phyloP scores from a whole-genome alignment of 257 asterid species.

The Apocynum venetum region DNA sequence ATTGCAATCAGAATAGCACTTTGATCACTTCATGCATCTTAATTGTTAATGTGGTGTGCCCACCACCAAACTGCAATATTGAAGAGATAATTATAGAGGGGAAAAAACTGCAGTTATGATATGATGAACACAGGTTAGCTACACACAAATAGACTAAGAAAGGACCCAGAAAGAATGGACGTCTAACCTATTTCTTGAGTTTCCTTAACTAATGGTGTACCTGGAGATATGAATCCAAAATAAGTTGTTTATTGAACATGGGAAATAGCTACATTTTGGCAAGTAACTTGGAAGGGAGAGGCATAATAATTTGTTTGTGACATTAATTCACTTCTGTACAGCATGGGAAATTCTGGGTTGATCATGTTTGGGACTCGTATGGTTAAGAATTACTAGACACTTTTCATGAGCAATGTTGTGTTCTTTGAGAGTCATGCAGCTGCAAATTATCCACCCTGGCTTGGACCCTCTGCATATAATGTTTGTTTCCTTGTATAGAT shows the following conservation, averaged over 20 bases:
- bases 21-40: neutral
- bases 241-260: neutral
- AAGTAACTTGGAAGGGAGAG: neutral
- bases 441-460: conserved; percentile 18
- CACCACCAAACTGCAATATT: neutral
- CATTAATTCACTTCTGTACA: neutral
- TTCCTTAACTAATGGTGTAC: too few species aligned
- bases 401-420: neutral
- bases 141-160: neutral
- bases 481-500: conserved; percentile 9
- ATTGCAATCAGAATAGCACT: neutral
- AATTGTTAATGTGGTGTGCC: neutral
- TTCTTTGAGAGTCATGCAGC: conserved; percentile 11
- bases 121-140: neutral
- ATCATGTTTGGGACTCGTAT: neutral
- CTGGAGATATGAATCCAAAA: conserved; percentile 2
- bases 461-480: conserved; percentile 19
- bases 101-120: neutral
- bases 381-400: neutral
- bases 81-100: neutral
- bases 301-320: neutral
- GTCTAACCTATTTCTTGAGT: neutral
- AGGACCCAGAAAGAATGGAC: neutral
- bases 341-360: neutral
- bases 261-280: neutral